Evolutionary conservation across 2,329 filamentous ascomycete genomes (phyloP).

Genomic region (Lachnellula arida): DNA sequence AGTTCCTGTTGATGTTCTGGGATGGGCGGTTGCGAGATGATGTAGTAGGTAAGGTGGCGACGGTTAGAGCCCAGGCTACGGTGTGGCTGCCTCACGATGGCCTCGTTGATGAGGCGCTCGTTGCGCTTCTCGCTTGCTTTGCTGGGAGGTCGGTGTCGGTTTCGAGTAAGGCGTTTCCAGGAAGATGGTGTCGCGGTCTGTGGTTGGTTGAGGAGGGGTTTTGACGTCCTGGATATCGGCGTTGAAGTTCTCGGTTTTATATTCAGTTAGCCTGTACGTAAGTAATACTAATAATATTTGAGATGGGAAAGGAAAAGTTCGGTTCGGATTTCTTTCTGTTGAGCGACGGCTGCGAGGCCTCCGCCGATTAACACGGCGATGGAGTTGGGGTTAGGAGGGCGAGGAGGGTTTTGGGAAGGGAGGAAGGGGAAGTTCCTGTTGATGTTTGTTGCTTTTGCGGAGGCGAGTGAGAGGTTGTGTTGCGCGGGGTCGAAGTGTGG

Average conservation of each 20-base stretch:
- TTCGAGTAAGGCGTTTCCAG: conserved; percentile 15
- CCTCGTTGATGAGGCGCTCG: conserved; percentile 32
- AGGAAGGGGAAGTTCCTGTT: conserved; percentile 9
- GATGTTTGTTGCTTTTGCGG: background rate
- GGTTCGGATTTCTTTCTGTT: background rate
- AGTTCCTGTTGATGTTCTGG: conserved; percentile 34
- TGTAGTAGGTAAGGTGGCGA: conserved; percentile 33
- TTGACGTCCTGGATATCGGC: background rate
- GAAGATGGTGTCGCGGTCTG: conserved; percentile 19
- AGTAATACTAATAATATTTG: too few relatives aligned
- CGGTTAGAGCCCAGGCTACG: conserved; percentile 30
- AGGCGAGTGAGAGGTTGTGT: conserved; percentile 1
- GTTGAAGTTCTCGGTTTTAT: background rate
- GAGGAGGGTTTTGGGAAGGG: conserved; percentile 4
- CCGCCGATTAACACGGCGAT: conserved; percentile 3
- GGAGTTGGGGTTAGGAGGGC: conserved; percentile 1
- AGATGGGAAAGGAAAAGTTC: background rate
- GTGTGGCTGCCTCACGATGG: conserved; percentile 34
- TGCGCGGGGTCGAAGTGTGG: conserved; percentile 11
- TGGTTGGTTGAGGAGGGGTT: conserved; percentile 15
- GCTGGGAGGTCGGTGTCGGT: conserved; percentile 28
- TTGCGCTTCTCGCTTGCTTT: conserved; percentile 31
- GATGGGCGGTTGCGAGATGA: conserved; percentile 31
- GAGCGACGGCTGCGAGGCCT: conserved; percentile 3
- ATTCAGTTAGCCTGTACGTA: background rate